Evolutionary conservation across 371 early-diverging fungal genomes (phyloP), one percentile per base, ranked within the genome.

Genomic region (Basidiobolus meristosporus): DNA sequence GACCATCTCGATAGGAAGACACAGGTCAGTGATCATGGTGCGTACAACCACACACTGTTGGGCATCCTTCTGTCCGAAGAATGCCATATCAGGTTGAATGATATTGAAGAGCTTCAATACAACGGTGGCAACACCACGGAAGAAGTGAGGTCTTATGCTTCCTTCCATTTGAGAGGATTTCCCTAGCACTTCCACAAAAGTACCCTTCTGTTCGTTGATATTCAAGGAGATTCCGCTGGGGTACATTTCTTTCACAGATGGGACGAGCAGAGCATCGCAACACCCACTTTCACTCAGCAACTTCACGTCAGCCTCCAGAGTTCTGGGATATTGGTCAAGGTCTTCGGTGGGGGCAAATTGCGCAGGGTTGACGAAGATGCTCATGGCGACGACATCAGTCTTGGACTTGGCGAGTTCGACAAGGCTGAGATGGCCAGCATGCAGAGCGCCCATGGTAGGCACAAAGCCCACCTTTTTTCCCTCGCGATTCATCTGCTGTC

Each of bases 261-360:
- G 97, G 0, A 79, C 68, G 40, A 92, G 67, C 2, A 92, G 81
- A 2, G 68, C 68, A 28, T 66, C 50, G 17, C 59, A 62, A 19
- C 59, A 45, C 17, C 55, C 54, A 2, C 64, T 43, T 10, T 41
- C 42, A 15, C 51, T 55, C 19, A 95, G 60, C 34, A 70, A 56
- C 1, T 60, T 57, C 7, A 89, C 46, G 51, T 97, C 97, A 2
- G 52, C 40, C 20, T 77, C 72, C 14, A 81, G 54, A 0, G 90
- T 87, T 30, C 93, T 77, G 16, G 97, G 97, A 48, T 97, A 97
- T 31, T 68, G 65, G 40, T 66, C 77, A 18, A 92, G 63, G 48
- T 97, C 97, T 56, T 97, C 97, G 40, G 76, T 73, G 0, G 93
- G 93, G 1, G 92, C 89, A 52, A 97, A 97, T 50, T 96, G 97